These are phyloP conservation scores for Morella rubra DNA, from an alignment of 306 rosid species.

Conservation along the genomic window DNA sequence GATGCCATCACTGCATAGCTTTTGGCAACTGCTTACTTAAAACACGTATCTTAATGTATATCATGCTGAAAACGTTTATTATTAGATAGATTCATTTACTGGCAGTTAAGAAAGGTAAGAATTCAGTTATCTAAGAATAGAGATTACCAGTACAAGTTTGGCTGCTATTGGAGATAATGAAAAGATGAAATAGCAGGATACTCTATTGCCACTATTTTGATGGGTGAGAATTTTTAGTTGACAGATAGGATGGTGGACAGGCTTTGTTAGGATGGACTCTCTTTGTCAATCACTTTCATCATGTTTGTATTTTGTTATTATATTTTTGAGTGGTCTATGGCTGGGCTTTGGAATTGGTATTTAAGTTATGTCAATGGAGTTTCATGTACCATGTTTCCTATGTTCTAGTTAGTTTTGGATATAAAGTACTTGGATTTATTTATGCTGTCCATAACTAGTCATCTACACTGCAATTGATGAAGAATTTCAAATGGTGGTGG, in stretches of 20 bases:
- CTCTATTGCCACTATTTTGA: slow-evolving; percentile 14
- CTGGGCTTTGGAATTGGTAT: not conserved
- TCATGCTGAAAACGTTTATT: not conserved
- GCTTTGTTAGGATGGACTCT: not conserved
- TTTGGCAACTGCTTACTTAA: not conserved
- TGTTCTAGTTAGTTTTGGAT: too few relatives aligned
- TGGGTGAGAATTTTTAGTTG: slow-evolving; percentile 10
- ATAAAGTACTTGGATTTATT: not conserved
- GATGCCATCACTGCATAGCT: not conserved
- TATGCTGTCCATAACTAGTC: not conserved
- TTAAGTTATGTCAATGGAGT: not conserved
- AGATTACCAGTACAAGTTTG: slow-evolving; percentile 12
- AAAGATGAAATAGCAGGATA: slow-evolving; percentile 3
- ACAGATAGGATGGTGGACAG: slow-evolving; percentile 12
- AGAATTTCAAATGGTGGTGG: not conserved
- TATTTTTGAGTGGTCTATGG: not conserved
- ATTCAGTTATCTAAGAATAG: not conserved
- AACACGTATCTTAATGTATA: not conserved
- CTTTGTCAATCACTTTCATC: not conserved
- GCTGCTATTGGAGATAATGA: slow-evolving; percentile 17
- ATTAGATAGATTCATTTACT: not conserved
- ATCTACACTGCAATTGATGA: not conserved
- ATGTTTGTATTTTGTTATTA: not conserved
- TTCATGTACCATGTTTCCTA: not conserved
- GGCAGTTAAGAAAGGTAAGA: too few relatives aligned